Percentiles rank a stretch among this genome's conserved stretches.
Conservation (phyloP, 75 land plant species). For the Pinus taeda region DNA sequence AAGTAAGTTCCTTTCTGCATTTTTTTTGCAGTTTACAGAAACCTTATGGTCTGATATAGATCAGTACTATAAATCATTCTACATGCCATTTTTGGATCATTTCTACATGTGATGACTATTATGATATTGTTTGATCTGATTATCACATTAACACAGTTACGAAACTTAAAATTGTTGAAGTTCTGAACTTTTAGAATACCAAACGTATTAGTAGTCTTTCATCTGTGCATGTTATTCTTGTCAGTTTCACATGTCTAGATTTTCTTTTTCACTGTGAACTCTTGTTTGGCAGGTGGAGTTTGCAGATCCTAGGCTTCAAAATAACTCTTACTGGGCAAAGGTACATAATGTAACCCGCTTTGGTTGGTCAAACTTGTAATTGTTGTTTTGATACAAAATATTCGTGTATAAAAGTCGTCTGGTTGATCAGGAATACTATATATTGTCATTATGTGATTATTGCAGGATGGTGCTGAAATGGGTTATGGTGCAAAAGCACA, state of each 20-base stretch:
- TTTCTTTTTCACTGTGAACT: neutral
- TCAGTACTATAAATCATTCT: neutral
- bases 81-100: neutral
- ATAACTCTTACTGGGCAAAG: constrained; percentile 96
- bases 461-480: constrained; percentile 76
- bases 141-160: neutral
- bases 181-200: too few species aligned
- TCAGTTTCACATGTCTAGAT: neutral
- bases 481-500: constrained; percentile 97
- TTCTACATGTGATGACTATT: too few species aligned
- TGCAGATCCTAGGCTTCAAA: constrained; percentile 60
- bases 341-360: constrained; percentile 19
- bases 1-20: neutral
- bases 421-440: too few species aligned
- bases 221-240: neutral
- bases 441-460: neutral
- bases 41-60: too few species aligned
- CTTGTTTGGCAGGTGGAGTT: constrained; percentile 40
- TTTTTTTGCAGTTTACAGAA: neutral
- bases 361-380: neutral
- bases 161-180: too few species aligned
- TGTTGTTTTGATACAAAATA: neutral
- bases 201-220: neutral
- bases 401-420: too few species aligned
- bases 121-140: neutral